Evolutionary conservation across 208 protist genomes (phyloP).

Genomic region (Trypanosoma brucei): DNA sequence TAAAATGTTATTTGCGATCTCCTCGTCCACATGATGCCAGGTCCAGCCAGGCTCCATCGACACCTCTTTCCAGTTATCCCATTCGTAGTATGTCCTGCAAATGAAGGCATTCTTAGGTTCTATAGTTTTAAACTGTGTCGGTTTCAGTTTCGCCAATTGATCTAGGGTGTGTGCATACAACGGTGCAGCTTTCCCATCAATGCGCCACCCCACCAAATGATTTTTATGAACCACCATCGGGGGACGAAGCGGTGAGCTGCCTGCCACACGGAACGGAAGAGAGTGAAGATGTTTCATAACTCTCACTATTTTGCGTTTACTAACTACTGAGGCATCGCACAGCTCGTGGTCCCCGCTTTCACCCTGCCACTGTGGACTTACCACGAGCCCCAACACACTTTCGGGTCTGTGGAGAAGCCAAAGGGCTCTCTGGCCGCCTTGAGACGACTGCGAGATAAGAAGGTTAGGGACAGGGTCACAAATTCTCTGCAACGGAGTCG

Average conservation of each 20-base stretch:
- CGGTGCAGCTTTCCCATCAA: conserved; percentile 33
- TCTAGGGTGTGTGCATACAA: conserved; percentile 66
- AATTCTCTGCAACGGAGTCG: too few species aligned
- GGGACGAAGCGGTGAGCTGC: not conserved
- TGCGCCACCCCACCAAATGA: conserved; percentile 60
- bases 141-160: conserved; percentile 40
- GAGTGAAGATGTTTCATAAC: conserved; percentile 16
- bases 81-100: conserved; percentile 51
- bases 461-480: conserved; percentile 8
- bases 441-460: conserved; percentile 11
- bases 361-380: not conserved
- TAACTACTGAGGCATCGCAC: not conserved
- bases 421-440: conserved; percentile 19
- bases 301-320: not conserved
- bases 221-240: conserved; percentile 67
- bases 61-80: conserved; percentile 76
- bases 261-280: conserved; percentile 18
- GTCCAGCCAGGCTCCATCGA: conserved; percentile 64
- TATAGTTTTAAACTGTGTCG: conserved; percentile 28
- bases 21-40: conserved; percentile 36
- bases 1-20: conserved; percentile 33
- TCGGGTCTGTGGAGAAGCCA: conserved; percentile 63
- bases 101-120: conserved; percentile 46
- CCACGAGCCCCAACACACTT: conserved; percentile 25
- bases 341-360: not conserved